A percentile compares a stretch with the other conserved stretches of the same genome.
Evolutionary conservation across 768 basidiomycete species (phyloP).

Genomic region (Tephrocybe sp.): DNA sequence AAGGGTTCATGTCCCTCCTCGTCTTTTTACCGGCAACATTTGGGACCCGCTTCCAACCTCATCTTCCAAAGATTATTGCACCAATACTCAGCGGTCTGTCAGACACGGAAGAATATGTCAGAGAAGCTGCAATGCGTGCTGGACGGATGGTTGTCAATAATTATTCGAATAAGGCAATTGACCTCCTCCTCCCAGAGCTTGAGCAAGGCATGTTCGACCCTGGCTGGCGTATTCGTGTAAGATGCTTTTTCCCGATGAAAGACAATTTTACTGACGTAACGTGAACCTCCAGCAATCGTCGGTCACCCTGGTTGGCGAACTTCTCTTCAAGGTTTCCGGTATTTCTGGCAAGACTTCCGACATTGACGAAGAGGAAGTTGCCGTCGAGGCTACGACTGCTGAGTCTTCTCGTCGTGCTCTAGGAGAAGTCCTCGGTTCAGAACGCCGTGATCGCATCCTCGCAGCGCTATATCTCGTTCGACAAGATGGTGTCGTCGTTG

Average conservation of each 20-base stretch:
- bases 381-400: slow-evolving; percentile 60
- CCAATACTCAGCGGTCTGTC: slow-evolving; percentile 92
- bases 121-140: slow-evolving; percentile 98
- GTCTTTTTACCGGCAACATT: slow-evolving; percentile 96
- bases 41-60: slow-evolving; percentile 94
- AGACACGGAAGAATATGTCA: slow-evolving; percentile 91
- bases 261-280: slow-evolving; percentile 6
- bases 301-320: slow-evolving; percentile 92
- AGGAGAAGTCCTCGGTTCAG: slow-evolving; percentile 82
- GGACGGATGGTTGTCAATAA: slow-evolving; percentile 97
- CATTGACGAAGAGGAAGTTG: slow-evolving; percentile 69
- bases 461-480: slow-evolving; percentile 90
- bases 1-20: slow-evolving; percentile 98
- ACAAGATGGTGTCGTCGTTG: slow-evolving; percentile 87
- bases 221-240: slow-evolving; percentile 91
- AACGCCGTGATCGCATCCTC: slow-evolving; percentile 88
- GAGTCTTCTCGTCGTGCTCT: slow-evolving; percentile 87
- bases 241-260: slow-evolving; percentile 22
- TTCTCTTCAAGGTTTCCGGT: slow-evolving; percentile 95
- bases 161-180: slow-evolving; percentile 90
- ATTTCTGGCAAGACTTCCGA: slow-evolving; percentile 88
- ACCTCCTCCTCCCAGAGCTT: slow-evolving; percentile 90
- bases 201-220: slow-evolving; percentile 94
- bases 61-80: slow-evolving; percentile 90
- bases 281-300: slow-evolving; percentile 74